Conservation (phyloP, 441 rosid genomes). For the Kokia cookei region DNA sequence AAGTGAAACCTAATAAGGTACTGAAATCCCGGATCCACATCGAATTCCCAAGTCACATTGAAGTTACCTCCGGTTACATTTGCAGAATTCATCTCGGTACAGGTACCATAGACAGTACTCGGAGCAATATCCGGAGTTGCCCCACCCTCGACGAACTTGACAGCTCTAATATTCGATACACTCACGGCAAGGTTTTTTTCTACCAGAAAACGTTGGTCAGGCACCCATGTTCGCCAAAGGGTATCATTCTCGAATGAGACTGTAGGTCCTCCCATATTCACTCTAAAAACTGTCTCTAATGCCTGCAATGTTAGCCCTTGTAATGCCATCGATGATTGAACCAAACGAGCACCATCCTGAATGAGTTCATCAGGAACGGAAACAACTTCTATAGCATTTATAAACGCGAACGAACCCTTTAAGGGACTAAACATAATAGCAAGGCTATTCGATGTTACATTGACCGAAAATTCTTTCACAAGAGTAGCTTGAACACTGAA, state of each 20-base stretch:
- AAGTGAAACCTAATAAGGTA: constrained; percentile 79
- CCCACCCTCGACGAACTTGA: constrained; percentile 35
- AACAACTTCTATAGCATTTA: constrained; percentile 76
- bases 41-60: constrained; percentile 81
- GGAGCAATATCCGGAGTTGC: constrained; percentile 62
- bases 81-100: constrained; percentile 44
- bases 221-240: constrained; percentile 71
- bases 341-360: constrained; percentile 20
- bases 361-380: constrained; percentile 60
- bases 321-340: constrained; percentile 29
- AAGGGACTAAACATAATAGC: constrained; percentile 58
- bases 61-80: constrained; percentile 47
- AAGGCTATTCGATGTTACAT: constrained; percentile 35
- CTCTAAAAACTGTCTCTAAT: constrained; percentile 52
- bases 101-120: constrained; percentile 61
- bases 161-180: constrained; percentile 37
- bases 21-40: constrained; percentile 63
- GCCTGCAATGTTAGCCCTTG: constrained; percentile 42
- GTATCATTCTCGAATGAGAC: constrained; percentile 54
- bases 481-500: constrained; percentile 25
- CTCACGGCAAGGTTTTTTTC: constrained; percentile 29
- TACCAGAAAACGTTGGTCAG: constrained; percentile 42
- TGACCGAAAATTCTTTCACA: constrained; percentile 69
- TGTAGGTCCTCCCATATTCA: constrained; percentile 78
- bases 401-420: constrained; percentile 50